Evolutionary conservation across 805 yeast genomes (phyloP).

Genomic region (Saccharomycopsis olivae): DNA sequence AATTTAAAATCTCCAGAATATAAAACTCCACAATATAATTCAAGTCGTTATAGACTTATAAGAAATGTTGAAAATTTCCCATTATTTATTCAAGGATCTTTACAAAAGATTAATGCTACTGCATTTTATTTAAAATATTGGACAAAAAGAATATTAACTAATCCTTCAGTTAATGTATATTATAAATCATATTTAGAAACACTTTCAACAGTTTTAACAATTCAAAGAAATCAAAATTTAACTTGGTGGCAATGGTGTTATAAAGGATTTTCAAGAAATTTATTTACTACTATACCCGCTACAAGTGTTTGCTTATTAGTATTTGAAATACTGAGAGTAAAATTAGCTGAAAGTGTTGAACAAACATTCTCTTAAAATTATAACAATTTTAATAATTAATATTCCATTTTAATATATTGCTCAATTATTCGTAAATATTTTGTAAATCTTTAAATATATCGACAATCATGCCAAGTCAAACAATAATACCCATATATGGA

Average conservation of each 20-base stretch:
- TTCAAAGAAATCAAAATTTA: conserved; percentile 42
- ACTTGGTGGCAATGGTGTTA: conserved; percentile 61
- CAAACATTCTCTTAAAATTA: background rate
- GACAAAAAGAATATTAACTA: conserved; percentile 23
- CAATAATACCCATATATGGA: too few relatives aligned
- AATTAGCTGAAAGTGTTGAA: conserved; percentile 17
- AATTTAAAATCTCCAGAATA: conserved; percentile 16
- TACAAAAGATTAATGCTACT: conserved; percentile 4
- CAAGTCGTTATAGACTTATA: conserved; percentile 6
- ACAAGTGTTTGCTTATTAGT: conserved; percentile 80
- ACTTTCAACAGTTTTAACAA: conserved; percentile 43
- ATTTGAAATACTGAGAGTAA: conserved; percentile 65
- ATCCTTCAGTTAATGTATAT: conserved; percentile 31
- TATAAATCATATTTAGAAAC: conserved; percentile 73
- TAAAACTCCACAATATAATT: conserved; percentile 15
- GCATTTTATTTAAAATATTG: conserved; percentile 17
- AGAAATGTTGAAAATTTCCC: conserved; percentile 12
- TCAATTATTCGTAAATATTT: background rate
- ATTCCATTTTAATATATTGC: background rate
- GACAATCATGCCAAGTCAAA: too few relatives aligned
- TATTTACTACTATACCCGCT: conserved; percentile 73
- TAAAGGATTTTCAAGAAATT: conserved; percentile 65
- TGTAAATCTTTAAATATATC: too few relatives aligned
- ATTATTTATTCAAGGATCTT: conserved; percentile 3
- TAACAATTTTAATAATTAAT: background rate